phyloP scores from a whole-genome alignment of 169 alveolate genomes.

The Nephromyces sp. region DNA sequence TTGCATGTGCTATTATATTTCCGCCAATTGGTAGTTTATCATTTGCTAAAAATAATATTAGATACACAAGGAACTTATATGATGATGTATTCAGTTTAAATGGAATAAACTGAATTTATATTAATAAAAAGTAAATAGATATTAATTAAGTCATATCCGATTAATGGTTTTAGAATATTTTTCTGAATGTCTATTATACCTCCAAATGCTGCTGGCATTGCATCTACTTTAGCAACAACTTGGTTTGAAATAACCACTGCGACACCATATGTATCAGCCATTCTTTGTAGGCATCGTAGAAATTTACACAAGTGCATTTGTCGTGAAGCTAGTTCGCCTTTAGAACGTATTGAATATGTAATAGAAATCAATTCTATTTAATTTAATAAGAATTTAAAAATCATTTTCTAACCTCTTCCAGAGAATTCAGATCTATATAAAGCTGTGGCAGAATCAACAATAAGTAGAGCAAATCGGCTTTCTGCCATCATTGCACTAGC shows the following conservation, averaged over 20 bases:
- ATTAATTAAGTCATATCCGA: no score
- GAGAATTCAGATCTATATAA: conserved; percentile 93
- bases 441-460: conserved; percentile 93
- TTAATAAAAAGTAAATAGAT: no score
- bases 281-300: conserved; percentile 84
- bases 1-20: conserved; percentile 96
- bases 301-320: conserved; percentile 90
- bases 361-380: conserved; percentile 26
- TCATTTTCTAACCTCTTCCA: conserved; percentile 79
- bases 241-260: conserved; percentile 76
- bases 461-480: conserved; percentile 86
- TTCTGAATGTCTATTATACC: no score
- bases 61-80: background rate
- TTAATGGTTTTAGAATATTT: no score
- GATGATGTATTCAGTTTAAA: background rate
- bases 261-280: conserved; percentile 77
- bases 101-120: no score
- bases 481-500: conserved; percentile 94
- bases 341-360: conserved; percentile 67
- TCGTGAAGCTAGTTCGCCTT: conserved; percentile 96
- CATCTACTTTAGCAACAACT: conserved; percentile 44
- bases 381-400: background rate
- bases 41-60: conserved; percentile 44
- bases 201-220: conserved; percentile 45
- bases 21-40: conserved; percentile 90